Evolutionary conservation across 2,329 filamentous ascomycete genomes (phyloP).

Genomic region (Fusarium sublunatum): DNA sequence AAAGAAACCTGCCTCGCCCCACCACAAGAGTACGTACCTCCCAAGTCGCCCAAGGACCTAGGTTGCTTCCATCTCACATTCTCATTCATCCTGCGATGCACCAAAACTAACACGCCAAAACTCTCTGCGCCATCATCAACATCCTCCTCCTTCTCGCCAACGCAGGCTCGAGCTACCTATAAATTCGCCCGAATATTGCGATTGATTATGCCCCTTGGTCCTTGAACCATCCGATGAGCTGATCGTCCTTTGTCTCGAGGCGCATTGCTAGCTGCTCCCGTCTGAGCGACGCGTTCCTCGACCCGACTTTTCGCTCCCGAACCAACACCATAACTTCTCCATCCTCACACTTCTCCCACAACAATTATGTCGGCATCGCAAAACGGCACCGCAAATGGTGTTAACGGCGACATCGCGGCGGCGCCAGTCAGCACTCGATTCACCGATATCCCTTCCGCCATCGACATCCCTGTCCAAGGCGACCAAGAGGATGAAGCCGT

Average conservation of each 20-base stretch:
- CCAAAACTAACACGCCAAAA: slow-evolving; percentile 41
- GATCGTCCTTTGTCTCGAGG: slow-evolving; percentile 45
- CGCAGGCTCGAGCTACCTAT: not conserved
- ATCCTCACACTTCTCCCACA: slow-evolving; percentile 7
- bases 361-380: slow-evolving; percentile 55
- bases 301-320: slow-evolving; percentile 30
- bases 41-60: not conserved
- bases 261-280: slow-evolving; percentile 46
- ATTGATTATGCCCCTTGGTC: slow-evolving; percentile 45
- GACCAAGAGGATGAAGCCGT: slow-evolving; percentile 79
- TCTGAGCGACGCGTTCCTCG: slow-evolving; percentile 47
- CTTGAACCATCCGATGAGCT: slow-evolving; percentile 46
- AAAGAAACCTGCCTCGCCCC: not conserved
- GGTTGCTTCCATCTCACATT: slow-evolving; percentile 27
- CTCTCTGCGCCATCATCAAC: slow-evolving; percentile 25
- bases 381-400: slow-evolving; percentile 60
- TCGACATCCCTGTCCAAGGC: slow-evolving; percentile 73
- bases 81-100: slow-evolving; percentile 36
- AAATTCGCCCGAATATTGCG: slow-evolving; percentile 11
- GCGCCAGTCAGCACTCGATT: slow-evolving; percentile 66
- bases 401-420: slow-evolving; percentile 53
- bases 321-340: slow-evolving; percentile 19
- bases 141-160: slow-evolving; percentile 11
- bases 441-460: slow-evolving; percentile 71
- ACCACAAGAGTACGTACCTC: slow-evolving; percentile 21